phyloP scores from a whole-genome alignment of 1,284 basidiomycete genomes.

The Malassezia pachydermatis region DNA sequence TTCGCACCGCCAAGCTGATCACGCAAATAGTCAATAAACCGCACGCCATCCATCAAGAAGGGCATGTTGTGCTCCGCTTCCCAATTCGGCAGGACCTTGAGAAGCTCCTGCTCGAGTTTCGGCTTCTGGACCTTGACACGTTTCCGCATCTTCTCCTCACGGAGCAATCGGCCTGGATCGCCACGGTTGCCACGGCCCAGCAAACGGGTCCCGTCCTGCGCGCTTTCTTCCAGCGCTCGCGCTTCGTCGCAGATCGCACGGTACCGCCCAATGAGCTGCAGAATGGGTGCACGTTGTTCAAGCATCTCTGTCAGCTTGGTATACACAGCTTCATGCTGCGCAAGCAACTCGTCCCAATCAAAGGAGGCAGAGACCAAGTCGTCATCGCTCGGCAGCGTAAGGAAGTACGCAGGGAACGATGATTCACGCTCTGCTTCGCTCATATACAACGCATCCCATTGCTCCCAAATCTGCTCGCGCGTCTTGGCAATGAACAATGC shows the following conservation, averaged over 20 bases:
- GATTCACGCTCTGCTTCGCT: conserved; percentile 68
- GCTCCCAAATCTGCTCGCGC: conserved; percentile 64
- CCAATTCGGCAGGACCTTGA: conserved; percentile 72
- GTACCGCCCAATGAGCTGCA: conserved; percentile 74
- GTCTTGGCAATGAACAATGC: conserved; percentile 72
- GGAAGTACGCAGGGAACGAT: conserved; percentile 26
- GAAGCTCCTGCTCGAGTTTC: conserved; percentile 68
- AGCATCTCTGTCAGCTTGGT: conserved; percentile 68
- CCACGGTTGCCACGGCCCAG: conserved; percentile 57
- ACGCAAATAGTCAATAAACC: conserved; percentile 65
- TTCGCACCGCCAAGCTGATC: conserved; percentile 32
- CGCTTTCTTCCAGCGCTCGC: conserved; percentile 64
- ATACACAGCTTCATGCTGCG: conserved; percentile 79
- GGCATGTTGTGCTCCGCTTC: conserved; percentile 65
- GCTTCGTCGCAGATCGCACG: conserved; percentile 82
- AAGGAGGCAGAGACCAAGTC: conserved; percentile 13
- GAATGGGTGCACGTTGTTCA: conserved; percentile 63
- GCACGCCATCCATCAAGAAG: conserved; percentile 76
- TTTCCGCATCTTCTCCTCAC: conserved; percentile 96
- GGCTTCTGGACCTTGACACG: conserved; percentile 89
- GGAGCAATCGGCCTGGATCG: conserved; percentile 55
- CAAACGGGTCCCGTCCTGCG: conserved; percentile 52
- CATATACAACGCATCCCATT: conserved; percentile 80
- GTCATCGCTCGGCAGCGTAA: conserved; percentile 20
- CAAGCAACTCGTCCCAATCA: conserved; percentile 54